Evolutionary conservation across 495 filamentous ascomycete species (phyloP).

Genomic region (Amniculicola lignicola): DNA sequence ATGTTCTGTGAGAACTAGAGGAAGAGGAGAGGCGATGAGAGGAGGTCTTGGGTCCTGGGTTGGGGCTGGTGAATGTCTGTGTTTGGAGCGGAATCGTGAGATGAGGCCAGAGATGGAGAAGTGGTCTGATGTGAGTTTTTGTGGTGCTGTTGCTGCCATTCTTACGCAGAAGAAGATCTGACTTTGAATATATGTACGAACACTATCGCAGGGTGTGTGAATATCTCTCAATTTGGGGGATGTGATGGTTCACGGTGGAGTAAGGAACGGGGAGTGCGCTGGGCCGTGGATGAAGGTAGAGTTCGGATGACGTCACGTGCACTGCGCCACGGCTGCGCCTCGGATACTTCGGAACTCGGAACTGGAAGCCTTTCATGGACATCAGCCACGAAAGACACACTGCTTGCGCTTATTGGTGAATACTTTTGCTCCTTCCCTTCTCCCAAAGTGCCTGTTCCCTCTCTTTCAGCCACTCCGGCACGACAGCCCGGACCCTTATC

Average conservation of each 20-base stretch:
- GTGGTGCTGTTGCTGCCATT: constrained; percentile 2
- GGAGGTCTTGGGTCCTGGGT: constrained; percentile 9
- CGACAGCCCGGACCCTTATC: constrained; percentile 77
- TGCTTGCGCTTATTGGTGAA: not conserved
- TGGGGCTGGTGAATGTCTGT: not conserved
- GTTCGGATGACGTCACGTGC: constrained; percentile 24
- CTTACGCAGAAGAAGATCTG: not conserved
- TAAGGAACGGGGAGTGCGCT: not conserved
- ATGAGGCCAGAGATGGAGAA: constrained; percentile 26
- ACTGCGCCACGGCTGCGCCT: constrained; percentile 18
- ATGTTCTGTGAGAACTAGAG: constrained; percentile 25
- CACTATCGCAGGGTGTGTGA: not conserved
- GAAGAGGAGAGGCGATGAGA: constrained; percentile 14
- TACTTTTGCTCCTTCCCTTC: constrained; percentile 9
- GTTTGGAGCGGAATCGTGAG: constrained; percentile 16
- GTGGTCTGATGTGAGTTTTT: not conserved
- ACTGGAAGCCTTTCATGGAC: too few species aligned
- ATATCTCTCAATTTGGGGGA: not conserved
- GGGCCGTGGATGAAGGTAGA: not conserved
- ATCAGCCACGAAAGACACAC: too few species aligned
- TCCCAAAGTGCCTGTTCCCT: constrained; percentile 25
- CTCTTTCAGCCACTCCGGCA: constrained; percentile 67
- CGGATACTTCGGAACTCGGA: too few species aligned
- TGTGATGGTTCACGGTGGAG: not conserved
- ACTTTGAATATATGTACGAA: too few species aligned